Evolutionary conservation across 169 alveolate species (phyloP).

Genomic region (Cryptosporidium tyzzeri): DNA sequence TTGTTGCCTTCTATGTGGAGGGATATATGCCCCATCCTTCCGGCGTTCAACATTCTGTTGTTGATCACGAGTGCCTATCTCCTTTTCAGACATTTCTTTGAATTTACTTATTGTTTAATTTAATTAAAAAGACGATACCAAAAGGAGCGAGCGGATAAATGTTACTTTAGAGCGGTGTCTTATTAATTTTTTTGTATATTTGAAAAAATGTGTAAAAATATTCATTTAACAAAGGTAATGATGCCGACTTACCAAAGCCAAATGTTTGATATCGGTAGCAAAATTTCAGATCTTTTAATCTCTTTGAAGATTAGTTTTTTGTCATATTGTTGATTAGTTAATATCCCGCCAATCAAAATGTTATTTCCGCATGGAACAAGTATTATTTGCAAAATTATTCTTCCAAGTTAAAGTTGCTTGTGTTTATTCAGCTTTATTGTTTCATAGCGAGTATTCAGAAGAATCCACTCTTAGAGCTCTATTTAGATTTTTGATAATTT

Average conservation of each 20-base stretch:
- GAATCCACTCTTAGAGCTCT: not conserved
- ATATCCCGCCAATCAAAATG: not conserved
- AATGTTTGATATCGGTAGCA: not conserved
- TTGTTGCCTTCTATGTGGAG: conserved; percentile 73
- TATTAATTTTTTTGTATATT: not conserved
- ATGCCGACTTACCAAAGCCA: not conserved
- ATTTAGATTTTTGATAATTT: not conserved
- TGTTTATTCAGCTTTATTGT: too few species aligned
- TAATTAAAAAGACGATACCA: conserved; percentile 59
- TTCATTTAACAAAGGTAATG: not conserved
- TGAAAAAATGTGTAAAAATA: not conserved
- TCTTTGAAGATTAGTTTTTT: not conserved
- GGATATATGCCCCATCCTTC: conserved; percentile 66
- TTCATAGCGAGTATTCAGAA: not conserved
- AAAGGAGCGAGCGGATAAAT: conserved; percentile 67
- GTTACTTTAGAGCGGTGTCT: conserved; percentile 60
- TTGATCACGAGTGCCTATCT: conserved; percentile 48
- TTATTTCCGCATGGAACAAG: not conserved
- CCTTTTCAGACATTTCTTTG: conserved; percentile 67
- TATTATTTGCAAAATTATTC: not conserved
- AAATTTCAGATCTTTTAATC: too few species aligned
- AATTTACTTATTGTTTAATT: not conserved
- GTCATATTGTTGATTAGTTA: too few species aligned
- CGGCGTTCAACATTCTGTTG: conserved; percentile 56
- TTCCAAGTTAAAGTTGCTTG: not conserved